A percentile compares a stretch with the other conserved stretches of the same genome.
Evolutionary conservation across 2,329 filamentous ascomycete species (phyloP).

Genomic region (Xylariaceae sp.): DNA sequence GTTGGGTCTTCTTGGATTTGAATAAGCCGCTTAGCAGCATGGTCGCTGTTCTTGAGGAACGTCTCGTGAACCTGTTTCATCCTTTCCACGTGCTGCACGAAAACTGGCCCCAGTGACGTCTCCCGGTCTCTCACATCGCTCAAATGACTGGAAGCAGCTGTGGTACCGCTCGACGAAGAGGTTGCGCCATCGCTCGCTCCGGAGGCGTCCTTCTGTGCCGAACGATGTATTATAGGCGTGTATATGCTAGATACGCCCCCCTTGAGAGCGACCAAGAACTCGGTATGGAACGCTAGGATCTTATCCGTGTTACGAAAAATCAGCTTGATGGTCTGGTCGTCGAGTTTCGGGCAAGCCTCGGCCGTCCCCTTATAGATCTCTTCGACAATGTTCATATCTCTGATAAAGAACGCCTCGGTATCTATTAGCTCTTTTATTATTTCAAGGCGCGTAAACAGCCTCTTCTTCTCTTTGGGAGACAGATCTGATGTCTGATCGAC

Average conservation of each 20-base stretch:
- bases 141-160: constrained; percentile 36
- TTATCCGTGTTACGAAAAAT: constrained; percentile 93
- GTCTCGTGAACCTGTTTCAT: constrained; percentile 58
- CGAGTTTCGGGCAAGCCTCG: constrained; percentile 72
- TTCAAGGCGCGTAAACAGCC: constrained; percentile 74
- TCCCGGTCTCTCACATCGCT: constrained; percentile 49
- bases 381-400: constrained; percentile 95
- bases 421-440: constrained; percentile 89
- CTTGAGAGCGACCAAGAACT: constrained; percentile 75
- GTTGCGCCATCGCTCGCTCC: constrained; percentile 33
- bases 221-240: constrained; percentile 50
- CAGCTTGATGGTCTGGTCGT: constrained; percentile 76
- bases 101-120: constrained; percentile 48
- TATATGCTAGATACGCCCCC: constrained; percentile 76
- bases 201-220: constrained; percentile 38
- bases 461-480: constrained; percentile 55
- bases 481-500: constrained; percentile 29
- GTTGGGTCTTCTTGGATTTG: constrained; percentile 58
- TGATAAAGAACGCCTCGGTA: constrained; percentile 84
- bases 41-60: constrained; percentile 58
- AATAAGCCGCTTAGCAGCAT: constrained; percentile 55
- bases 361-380: constrained; percentile 97
- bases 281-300: constrained; percentile 78
- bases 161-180: constrained; percentile 27
- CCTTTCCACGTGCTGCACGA: constrained; percentile 51